Evolutionary conservation across 257 asterid species (phyloP).

Genomic region (Petrea volubilis): DNA sequence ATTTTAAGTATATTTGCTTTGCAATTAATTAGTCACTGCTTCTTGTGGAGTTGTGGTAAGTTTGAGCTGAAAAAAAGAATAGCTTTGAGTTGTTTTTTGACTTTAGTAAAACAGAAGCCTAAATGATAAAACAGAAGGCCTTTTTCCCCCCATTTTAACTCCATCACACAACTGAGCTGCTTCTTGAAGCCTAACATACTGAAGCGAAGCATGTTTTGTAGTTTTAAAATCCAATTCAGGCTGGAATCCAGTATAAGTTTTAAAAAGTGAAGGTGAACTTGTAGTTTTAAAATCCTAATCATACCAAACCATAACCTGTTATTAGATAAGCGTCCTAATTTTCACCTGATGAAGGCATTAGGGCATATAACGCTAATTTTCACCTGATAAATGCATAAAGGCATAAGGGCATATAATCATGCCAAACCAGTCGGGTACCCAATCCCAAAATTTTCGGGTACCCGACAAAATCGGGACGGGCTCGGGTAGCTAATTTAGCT

Average conservation of each 20-base stretch:
- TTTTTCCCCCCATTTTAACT: not conserved
- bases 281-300: not conserved
- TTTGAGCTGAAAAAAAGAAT: no score
- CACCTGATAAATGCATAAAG: no score
- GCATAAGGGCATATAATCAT: no score
- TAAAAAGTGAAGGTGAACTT: not conserved
- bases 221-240: not conserved
- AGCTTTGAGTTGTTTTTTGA: no score
- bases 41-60: no score
- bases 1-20: no score
- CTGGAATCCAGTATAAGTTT: not conserved
- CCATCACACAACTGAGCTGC: not conserved
- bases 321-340: not conserved
- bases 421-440: no score
- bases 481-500: no score
- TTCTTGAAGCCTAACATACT: not conserved
- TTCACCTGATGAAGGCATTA: constrained; percentile 1
- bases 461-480: no score
- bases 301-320: not conserved
- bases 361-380: not conserved
- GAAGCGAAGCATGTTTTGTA: not conserved
- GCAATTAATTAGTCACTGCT: no score
- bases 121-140: not conserved
- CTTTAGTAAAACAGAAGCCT: no score
- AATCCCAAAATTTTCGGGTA: no score